These are phyloP conservation scores for Metahyphopichia silvanorum DNA, from an alignment of 805 yeast genomes.

Conservation along the genomic window DNA sequence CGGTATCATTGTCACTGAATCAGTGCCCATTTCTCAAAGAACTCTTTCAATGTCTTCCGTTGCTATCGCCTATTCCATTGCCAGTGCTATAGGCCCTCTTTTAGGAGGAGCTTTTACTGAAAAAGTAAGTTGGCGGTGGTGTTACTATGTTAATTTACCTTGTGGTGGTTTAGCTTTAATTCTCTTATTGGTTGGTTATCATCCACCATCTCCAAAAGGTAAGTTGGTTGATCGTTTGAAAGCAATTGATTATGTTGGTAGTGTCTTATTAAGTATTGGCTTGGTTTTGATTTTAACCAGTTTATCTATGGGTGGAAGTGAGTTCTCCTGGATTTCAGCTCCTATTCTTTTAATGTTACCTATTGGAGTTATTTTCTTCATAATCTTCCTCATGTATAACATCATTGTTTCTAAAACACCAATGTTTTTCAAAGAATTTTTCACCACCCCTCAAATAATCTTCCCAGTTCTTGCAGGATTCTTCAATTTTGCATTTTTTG, in stretches of 20 bases:
- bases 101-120: conserved; percentile 59
- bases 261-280: conserved; percentile 32
- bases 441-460: conserved; percentile 27
- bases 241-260: conserved; percentile 44
- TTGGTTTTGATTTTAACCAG: conserved; percentile 40
- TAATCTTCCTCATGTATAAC: conserved; percentile 31
- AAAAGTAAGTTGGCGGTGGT: conserved; percentile 63
- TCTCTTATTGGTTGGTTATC: conserved; percentile 30
- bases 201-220: conserved; percentile 39
- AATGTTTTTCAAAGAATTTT: conserved; percentile 36
- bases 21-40: conserved; percentile 22
- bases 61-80: conserved; percentile 38
- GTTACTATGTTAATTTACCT: conserved; percentile 62
- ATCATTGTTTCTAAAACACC: conserved; percentile 35
- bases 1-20: conserved; percentile 14
- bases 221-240: conserved; percentile 27
- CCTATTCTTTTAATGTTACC: conserved; percentile 42
- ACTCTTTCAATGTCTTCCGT: conserved; percentile 26
- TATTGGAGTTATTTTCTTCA: conserved; percentile 34
- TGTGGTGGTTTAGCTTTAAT: conserved; percentile 47
- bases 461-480: conserved; percentile 30
- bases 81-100: conserved; percentile 53
- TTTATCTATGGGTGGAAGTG: conserved; percentile 46
- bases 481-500: conserved; percentile 27
- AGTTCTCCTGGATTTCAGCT: conserved; percentile 46